Percentiles rank a stretch among this genome's conserved stretches.
Conservation (phyloP, 192 early-diverging fungal genomes). For the Bifiguratus adelaidae region DNA sequence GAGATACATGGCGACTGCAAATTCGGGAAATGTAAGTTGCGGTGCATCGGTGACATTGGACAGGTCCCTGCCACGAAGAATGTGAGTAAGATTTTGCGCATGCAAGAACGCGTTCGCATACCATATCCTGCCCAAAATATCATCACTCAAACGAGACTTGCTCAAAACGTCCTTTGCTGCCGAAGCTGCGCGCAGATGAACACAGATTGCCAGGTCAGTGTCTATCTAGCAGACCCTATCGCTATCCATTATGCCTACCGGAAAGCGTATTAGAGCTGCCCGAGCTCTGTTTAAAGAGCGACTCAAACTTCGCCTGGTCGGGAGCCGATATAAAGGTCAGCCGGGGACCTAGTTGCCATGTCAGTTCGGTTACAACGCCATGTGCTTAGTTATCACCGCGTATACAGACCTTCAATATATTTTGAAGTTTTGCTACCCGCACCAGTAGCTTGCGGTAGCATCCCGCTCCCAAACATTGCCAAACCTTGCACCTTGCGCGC, state of each 20-base stretch:
- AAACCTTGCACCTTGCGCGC: no score
- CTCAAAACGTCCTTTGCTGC: constrained; percentile 20
- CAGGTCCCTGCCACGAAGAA: constrained; percentile 32
- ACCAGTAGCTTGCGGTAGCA: no score
- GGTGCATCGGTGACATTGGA: constrained; percentile 36
- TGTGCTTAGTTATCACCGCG: no score
- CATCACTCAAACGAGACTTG: constrained; percentile 15
- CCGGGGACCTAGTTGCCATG: no score
- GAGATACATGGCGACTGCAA: constrained; percentile 56
- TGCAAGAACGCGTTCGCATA: constrained; percentile 1
- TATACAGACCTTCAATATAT: no score
- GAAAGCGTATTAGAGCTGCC: constrained; percentile 9
- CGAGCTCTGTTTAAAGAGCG: constrained; percentile 11
- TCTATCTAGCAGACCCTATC: not conserved
- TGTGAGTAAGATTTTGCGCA: not conserved
- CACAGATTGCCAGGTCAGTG: not conserved
- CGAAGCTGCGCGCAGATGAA: constrained; percentile 6
- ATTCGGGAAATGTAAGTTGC: constrained; percentile 47
- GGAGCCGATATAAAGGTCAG: constrained; percentile 22
- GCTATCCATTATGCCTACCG: constrained; percentile 9
- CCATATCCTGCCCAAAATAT: constrained; percentile 28
- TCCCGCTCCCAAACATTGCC: no score
- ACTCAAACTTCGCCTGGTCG: constrained; percentile 27
- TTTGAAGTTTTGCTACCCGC: no score
- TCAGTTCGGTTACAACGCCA: no score